Conservation (phyloP, 2,329 filamentous ascomycete species). For the Fusarium dimerum region DNA sequence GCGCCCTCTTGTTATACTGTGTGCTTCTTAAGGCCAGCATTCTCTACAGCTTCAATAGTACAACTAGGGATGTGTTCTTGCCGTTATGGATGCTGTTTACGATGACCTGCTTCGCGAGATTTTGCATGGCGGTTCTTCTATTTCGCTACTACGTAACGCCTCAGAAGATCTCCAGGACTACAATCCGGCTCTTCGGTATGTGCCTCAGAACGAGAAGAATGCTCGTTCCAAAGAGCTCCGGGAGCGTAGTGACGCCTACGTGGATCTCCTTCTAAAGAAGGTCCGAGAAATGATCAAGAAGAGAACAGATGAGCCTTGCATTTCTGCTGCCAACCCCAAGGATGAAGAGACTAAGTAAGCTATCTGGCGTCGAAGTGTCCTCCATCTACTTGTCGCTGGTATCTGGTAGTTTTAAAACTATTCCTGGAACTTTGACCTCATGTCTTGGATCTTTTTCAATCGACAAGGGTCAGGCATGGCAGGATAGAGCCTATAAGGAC, state of each 20-base stretch:
- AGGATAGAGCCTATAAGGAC: slow-evolving; percentile 53
- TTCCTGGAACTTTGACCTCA: slow-evolving; percentile 53
- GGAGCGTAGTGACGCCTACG: slow-evolving; percentile 48
- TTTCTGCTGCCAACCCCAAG: slow-evolving; percentile 54
- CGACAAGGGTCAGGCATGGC: slow-evolving; percentile 48
- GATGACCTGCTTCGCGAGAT: slow-evolving; percentile 54
- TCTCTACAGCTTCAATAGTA: too few species aligned
- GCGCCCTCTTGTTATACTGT: too few species aligned
- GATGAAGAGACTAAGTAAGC: slow-evolving; percentile 54
- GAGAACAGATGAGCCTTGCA: slow-evolving; percentile 55
- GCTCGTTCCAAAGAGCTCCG: slow-evolving; percentile 46
- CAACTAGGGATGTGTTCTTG: too few species aligned
- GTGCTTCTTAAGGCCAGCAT: too few species aligned
- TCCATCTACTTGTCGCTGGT: slow-evolving; percentile 55
- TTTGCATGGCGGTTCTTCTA: slow-evolving; percentile 52
- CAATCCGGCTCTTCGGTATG: slow-evolving; percentile 49
- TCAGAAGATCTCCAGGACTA: slow-evolving; percentile 57
- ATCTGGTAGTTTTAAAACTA: slow-evolving; percentile 56
- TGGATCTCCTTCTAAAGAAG: slow-evolving; percentile 50
- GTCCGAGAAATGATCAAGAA: slow-evolving; percentile 39
- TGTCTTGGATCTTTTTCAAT: slow-evolving; percentile 52
- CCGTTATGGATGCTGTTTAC: slow-evolving; percentile 56
- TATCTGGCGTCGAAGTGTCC: slow-evolving; percentile 53
- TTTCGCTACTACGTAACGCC: slow-evolving; percentile 49
- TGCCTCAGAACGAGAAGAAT: slow-evolving; percentile 55